Base-by-base conservation (phyloP, 805 yeast species). In the Blastobotrys robertii region DNA sequence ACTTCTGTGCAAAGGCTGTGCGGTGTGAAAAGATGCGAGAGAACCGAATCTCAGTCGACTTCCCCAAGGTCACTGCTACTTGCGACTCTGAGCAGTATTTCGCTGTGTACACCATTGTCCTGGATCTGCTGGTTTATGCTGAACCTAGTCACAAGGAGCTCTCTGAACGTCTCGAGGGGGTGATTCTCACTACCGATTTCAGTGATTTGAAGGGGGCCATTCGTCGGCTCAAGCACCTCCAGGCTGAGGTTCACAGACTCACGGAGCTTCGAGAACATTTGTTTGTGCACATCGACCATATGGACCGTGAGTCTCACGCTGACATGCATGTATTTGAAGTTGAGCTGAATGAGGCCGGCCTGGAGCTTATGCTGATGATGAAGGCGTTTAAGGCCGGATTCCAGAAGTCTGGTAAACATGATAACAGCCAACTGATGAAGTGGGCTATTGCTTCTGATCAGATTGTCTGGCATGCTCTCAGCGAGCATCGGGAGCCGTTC, bases 81-180 rank as follows among this genome's bases (percentile, higher is more conserved):
- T 74, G 86, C 42, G 86, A 86, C 42, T 81, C 95, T 0, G 62
- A 64, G 37, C 94, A 86, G 55, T 88, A 84, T 57, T 69, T 69
- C 49, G 69, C 86, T 0, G 60, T 85, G 10, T 83, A 77, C 55
- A 69, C 74, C 11, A 75, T 87, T 32, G 67, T 74, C 1, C 68
- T 76, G 52, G 78, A 81, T 42, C 63, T 88, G 37, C 55, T 90
- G 45, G 67, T 84, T 29, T 85, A 84, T 56, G 68, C 76, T 4
- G 95, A 85, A 50, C 94, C 95, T 4, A 70, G 73, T 50, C 71
- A 74, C 36, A 74, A 76, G 47, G 64, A 67, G 30, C 58, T 81
- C 35, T 69, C 71, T 30, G 80, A 82, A 43, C 71, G 73, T 31
- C 66, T 84, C 28, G 79, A 79, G 43, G 80, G 81, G 50, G 64